These are phyloP conservation scores for Sarocladium strictum DNA, from an alignment of 2,329 filamentous ascomycete genomes.

Conservation along the genomic window DNA sequence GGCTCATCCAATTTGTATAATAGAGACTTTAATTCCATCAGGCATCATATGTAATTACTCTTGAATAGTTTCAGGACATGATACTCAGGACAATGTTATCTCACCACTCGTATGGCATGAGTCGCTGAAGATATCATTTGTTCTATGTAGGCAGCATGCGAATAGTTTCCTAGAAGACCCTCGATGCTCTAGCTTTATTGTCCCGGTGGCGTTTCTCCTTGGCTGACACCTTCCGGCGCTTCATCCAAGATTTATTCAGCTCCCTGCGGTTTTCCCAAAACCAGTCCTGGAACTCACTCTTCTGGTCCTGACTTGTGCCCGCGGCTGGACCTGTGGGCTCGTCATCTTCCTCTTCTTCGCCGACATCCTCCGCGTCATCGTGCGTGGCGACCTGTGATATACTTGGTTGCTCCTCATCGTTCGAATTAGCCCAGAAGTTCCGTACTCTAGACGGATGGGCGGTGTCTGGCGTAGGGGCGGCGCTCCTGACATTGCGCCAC, in stretches of 20 bases:
- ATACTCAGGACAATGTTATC: no score
- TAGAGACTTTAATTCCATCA: no score
- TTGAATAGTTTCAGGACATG: no score
- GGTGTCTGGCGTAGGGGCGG: slow-evolving; percentile 91
- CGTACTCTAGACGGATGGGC: slow-evolving; percentile 65
- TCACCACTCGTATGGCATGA: no score
- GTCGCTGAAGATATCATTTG: no score
- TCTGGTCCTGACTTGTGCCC: slow-evolving; percentile 16
- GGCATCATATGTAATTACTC: no score
- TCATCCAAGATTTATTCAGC: slow-evolving; percentile 61
- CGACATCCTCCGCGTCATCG: slow-evolving; percentile 22
- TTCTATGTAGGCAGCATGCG: no score
- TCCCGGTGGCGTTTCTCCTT: slow-evolving; percentile 65
- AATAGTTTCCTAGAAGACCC: slow-evolving; percentile 15
- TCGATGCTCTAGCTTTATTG: slow-evolving; percentile 49
- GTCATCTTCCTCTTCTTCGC: slow-evolving; percentile 21
- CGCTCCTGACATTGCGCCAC: slow-evolving; percentile 70
- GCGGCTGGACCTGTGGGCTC: slow-evolving; percentile 12
- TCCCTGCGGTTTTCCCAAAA: slow-evolving; percentile 64
- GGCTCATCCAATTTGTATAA: no score
- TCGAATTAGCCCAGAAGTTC: slow-evolving; percentile 38
- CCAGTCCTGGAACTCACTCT: slow-evolving; percentile 56
- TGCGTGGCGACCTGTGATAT: slow-evolving; percentile 22
- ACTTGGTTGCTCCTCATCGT: slow-evolving; percentile 26
- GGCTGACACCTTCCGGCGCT: slow-evolving; percentile 52